Conservation (phyloP, 2,329 filamentous ascomycete genomes). For the Magnaporthiopsis incrustans region DNA sequence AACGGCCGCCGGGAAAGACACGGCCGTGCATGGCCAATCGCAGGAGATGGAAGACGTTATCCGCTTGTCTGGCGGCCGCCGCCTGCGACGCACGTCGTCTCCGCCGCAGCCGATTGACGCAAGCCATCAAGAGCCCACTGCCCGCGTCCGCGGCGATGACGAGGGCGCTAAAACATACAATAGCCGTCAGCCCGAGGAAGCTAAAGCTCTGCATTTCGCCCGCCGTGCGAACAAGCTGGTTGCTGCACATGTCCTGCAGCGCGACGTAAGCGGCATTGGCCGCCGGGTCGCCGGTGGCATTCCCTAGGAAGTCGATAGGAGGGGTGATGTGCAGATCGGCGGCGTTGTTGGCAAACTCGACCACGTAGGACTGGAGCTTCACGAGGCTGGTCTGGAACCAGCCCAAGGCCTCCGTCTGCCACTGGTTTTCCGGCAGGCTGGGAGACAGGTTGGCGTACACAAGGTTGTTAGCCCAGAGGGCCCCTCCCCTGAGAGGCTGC, state of each 20-base stretch:
- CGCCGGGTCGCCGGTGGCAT: too few relatives aligned
- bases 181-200: conserved; percentile 7
- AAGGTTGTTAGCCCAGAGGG: conserved; percentile 7
- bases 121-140: not conserved
- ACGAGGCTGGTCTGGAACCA: conserved; percentile 9
- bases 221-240: conserved; percentile 6
- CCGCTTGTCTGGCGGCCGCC: conserved; percentile 4
- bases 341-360: conserved; percentile 6
- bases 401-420: conserved; percentile 6
- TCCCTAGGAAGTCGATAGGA: not conserved
- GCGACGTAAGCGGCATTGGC: too few relatives aligned
- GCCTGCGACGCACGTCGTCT: not conserved
- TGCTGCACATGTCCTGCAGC: conserved; percentile 6
- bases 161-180: conserved; percentile 2
- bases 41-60: conserved; percentile 6
- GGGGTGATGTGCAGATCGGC: not conserved
- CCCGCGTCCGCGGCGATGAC: not conserved
- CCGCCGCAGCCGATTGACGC: not conserved
- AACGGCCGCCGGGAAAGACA: not conserved
- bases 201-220: conserved; percentile 9
- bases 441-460: conserved; percentile 1
- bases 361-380: conserved; percentile 8
- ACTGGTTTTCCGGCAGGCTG: conserved; percentile 7
- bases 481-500: not conserved
- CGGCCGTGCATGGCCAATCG: not conserved